These are phyloP conservation scores for Thelonectria discophora DNA, from an alignment of 2,329 filamentous ascomycete genomes.

Conservation along the genomic window DNA sequence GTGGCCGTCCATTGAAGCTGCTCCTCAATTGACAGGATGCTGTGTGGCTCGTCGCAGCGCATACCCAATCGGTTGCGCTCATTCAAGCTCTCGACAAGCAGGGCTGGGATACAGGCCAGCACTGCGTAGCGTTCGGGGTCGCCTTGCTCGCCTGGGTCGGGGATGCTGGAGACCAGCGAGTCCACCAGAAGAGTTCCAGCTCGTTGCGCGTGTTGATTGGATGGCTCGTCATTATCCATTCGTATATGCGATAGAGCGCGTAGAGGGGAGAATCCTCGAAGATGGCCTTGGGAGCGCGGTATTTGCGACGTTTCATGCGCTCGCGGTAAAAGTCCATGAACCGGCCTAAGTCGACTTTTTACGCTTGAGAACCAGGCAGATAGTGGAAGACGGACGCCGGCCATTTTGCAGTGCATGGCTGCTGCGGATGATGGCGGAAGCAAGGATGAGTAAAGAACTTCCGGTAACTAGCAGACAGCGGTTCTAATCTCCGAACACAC, in stretches of 20 bases:
- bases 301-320: conserved; percentile 23
- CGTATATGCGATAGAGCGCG: conserved; percentile 24
- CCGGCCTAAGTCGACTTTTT: neutral
- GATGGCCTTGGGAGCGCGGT: conserved; percentile 20
- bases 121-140: conserved; percentile 25
- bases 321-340: conserved; percentile 6
- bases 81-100: conserved; percentile 24
- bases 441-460: too few species aligned
- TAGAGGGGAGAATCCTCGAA: conserved; percentile 25
- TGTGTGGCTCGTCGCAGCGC: conserved; percentile 16
- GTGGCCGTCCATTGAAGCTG: conserved; percentile 25
- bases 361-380: neutral
- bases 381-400: neutral
- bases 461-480: too few species aligned
- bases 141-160: conserved; percentile 19
- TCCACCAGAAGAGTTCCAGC: conserved; percentile 29
- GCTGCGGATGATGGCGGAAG: neutral
- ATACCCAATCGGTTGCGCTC: conserved; percentile 14
- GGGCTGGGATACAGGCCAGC: conserved; percentile 23
- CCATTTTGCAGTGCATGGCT: neutral
- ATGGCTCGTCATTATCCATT: conserved; percentile 20
- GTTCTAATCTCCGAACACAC: too few species aligned
- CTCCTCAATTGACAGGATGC: conserved; percentile 18
- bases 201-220: conserved; percentile 18
- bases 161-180: conserved; percentile 25